Evolutionary conservation across 495 filamentous ascomycete genomes (phyloP), one percentile per base, ranked within the genome.

Genomic region (Hyaloscypha hepaticicola): DNA sequence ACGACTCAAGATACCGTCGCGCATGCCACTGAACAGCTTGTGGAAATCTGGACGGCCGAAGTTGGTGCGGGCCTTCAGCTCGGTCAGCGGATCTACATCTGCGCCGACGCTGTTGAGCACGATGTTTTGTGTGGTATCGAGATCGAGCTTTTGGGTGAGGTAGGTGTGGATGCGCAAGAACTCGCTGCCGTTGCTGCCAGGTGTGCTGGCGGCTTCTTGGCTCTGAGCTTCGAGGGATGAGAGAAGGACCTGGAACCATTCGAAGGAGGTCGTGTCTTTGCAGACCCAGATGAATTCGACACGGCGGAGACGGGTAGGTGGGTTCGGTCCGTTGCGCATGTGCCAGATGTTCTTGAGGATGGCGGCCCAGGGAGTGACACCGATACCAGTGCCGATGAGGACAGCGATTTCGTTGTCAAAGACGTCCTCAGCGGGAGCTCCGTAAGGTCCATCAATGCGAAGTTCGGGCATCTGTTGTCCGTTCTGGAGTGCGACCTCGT

Each of bases 261-360:
- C 95, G 74, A 99, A 99, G 0, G 94, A 97, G 41, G 82, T 86
- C 2, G 93, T 98, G 71, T 99, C 94, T 74, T 89, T 96, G 83
- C 96, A 98, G 61, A 98, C 88, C 95, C 95, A 99, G 80, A 98
- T 96, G 76, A 99, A 98, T 75, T 99, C 95, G 21, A 99, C 93
- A 75, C 95, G 88, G 58, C 93, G 88, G 48, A 99, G 85, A 73
- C 96, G 90, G 31, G 85, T 87, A 0, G 93, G 92, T 28, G 91
- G 89, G 75, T 96, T 92, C 16, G 92, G 92, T 31, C 85, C 84
- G 61, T 91, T 87, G 41, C 95, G 91, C 65, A 94, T 81, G 72
- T 99, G 93, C 90, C 91, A 99, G 79, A 99, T 98, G 75, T 96
- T 97, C 79, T 99, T 99, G 51, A 99, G 82, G 69, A 98, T 98